These are phyloP conservation scores for Fusarium napiforme DNA, from an alignment of 2,329 filamentous ascomycete genomes.

Conservation along the genomic window DNA sequence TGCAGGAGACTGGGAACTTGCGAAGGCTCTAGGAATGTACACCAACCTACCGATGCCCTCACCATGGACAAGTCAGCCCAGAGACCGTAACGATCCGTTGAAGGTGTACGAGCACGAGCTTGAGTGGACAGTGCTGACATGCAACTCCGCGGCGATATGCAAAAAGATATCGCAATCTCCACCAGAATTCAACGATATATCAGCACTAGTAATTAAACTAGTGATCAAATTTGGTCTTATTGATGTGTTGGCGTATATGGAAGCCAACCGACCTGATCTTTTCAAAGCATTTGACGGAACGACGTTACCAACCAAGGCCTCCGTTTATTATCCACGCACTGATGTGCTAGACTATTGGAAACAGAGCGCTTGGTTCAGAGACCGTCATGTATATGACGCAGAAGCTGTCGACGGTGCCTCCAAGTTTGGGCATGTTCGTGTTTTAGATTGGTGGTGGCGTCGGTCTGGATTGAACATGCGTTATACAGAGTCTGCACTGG, in stretches of 20 bases:
- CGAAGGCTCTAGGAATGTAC: conserved; percentile 82
- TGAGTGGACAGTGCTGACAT: conserved; percentile 85
- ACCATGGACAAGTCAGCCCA: conserved; percentile 73
- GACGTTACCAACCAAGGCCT: conserved; percentile 87
- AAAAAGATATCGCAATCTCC: conserved; percentile 77
- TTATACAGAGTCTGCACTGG: conserved; percentile 87
- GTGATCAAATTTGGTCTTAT: conserved; percentile 92
- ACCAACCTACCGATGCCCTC: conserved; percentile 78
- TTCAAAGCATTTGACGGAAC: conserved; percentile 89
- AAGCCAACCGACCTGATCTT: conserved; percentile 72
- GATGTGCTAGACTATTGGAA: conserved; percentile 94
- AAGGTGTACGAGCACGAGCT: conserved; percentile 81
- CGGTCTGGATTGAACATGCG: conserved; percentile 80
- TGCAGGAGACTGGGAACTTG: conserved; percentile 90
- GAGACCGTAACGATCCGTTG: conserved; percentile 70
- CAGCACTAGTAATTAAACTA: conserved; percentile 83
- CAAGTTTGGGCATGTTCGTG: conserved; percentile 82
- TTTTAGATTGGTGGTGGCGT: conserved; percentile 92
- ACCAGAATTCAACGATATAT: conserved; percentile 76
- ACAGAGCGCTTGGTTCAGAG: conserved; percentile 81
- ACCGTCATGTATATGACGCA: conserved; percentile 81
- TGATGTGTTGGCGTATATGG: conserved; percentile 77
- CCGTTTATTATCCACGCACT: conserved; percentile 83
- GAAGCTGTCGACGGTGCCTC: conserved; percentile 91
- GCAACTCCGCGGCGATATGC: conserved; percentile 76